A percentile compares a stretch with the other conserved stretches of the same genome.
Evolutionary conservation across 1,284 basidiomycete species (phyloP).

Genomic region (Sanghuangporus weigelae): DNA sequence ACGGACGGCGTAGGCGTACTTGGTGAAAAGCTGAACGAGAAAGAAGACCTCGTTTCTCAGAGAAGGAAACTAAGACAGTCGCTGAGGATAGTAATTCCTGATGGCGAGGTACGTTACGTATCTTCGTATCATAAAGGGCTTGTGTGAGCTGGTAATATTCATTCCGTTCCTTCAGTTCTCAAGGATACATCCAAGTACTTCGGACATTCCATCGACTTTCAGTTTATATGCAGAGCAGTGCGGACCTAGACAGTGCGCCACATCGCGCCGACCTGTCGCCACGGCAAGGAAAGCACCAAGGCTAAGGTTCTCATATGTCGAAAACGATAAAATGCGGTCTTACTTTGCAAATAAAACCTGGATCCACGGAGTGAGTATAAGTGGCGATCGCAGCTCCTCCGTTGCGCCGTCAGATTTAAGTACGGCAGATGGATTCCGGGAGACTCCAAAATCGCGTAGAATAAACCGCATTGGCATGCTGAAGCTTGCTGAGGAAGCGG

Average conservation of each 20-base stretch:
- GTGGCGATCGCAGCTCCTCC: no score
- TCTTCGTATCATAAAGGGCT: neutral
- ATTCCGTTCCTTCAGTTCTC: neutral
- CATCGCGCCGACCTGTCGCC: neutral
- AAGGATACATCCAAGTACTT: neutral
- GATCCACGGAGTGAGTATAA: no score
- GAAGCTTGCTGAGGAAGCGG: neutral
- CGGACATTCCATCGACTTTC: neutral
- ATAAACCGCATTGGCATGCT: neutral
- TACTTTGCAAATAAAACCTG: neutral
- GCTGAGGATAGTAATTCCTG: neutral
- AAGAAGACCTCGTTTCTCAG: neutral
- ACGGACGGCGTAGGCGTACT: neutral
- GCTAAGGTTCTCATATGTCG: neutral
- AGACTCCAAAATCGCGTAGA: neutral
- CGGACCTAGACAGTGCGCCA: neutral
- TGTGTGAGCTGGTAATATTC: neutral
- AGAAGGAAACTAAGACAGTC: neutral
- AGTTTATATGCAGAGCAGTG: neutral
- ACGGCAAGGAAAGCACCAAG: neutral
- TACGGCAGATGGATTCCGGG: neutral
- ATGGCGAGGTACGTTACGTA: neutral
- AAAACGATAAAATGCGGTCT: neutral
- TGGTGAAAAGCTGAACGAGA: neutral
- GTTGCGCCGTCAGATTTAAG: neutral